These are phyloP conservation scores for Pseudozyma sp. DNA, from an alignment of 1,284 basidiomycete species.

Conservation along the genomic window DNA sequence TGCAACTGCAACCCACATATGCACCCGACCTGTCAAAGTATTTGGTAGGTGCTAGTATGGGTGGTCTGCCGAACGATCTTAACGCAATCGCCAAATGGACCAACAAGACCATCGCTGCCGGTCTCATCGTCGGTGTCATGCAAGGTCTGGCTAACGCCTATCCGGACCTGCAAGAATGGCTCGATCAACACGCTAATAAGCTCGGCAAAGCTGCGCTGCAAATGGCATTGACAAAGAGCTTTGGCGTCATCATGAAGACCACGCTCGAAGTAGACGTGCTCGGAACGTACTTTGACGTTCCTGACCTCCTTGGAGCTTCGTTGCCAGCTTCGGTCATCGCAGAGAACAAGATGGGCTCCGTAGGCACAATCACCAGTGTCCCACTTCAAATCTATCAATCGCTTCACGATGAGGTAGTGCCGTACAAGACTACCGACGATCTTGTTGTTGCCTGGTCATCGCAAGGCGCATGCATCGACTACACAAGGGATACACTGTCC, in stretches of 20 bases:
- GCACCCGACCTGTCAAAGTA: constrained; percentile 49
- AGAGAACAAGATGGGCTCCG: constrained; percentile 46
- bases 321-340: constrained; percentile 28
- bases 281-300: constrained; percentile 44
- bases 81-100: constrained; percentile 38
- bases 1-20: constrained; percentile 51
- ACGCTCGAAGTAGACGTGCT: constrained; percentile 30
- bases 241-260: constrained; percentile 38
- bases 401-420: constrained; percentile 58
- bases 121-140: constrained; percentile 54
- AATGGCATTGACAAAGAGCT: constrained; percentile 35
- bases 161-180: constrained; percentile 49
- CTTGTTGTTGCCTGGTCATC: constrained; percentile 42
- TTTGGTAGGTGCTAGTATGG: constrained; percentile 56
- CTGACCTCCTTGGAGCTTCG: constrained; percentile 13
- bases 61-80: constrained; percentile 58
- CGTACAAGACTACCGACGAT: constrained; percentile 43
- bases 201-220: constrained; percentile 29
- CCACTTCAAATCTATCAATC: constrained; percentile 62
- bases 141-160: constrained; percentile 57
- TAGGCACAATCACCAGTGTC: constrained; percentile 21
- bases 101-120: constrained; percentile 47
- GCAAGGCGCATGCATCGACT: constrained; percentile 48
- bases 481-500: constrained; percentile 28
- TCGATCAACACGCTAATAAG: constrained; percentile 39